Base-by-base conservation (phyloP, 140 eudicot genomes). In the Eryngium alpinum region DNA sequence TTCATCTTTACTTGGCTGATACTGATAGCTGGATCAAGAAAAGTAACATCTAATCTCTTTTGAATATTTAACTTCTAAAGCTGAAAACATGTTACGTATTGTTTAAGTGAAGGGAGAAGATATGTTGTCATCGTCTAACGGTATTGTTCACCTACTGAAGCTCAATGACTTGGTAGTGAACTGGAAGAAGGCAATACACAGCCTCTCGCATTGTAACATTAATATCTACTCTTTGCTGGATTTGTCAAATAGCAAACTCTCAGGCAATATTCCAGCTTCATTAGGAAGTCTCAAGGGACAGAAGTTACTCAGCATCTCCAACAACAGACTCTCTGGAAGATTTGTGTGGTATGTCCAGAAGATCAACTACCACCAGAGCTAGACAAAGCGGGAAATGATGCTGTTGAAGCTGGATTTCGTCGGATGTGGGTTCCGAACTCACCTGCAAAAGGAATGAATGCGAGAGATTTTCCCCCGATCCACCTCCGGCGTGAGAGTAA, bases 221-320 rank as follows among this genome's bases (percentile, higher is more conserved):
- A 82, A 70, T 24, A 81, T 87, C 57, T 86, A 89, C 87, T 59
- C 93, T 50, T 75, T 87, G 72, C 67, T 91, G 82, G 91, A 91
- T 84, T 81, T 91, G 28, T 85, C 93, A 15, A 82, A 84, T 12
- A 91, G 88, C 83, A 79, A 77, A 59, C 80, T 91, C 22, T 80
- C 87, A 1, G 88, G 89, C 0, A 80, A 85, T 18, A 88, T 91
- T 65, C 92, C 93, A 38, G 76, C 49, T 52, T 81, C 86, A 6
- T 50, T 89, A 71, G 97, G 93, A 24, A 72, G 77, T 38, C 89
- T 91, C 34, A 76, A 82, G 82, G 89, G 84, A 70, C 87, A 89
- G 29, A 83, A 91, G 56, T 60, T 83, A 53, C 91, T 91, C 79
- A 88, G 89, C 85, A 75, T 91, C 73, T 86, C 97, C n/a, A 67